Base-by-base conservation (phyloP, 352 stramenopile genomes). In the Globisporangium canariense region DNA sequence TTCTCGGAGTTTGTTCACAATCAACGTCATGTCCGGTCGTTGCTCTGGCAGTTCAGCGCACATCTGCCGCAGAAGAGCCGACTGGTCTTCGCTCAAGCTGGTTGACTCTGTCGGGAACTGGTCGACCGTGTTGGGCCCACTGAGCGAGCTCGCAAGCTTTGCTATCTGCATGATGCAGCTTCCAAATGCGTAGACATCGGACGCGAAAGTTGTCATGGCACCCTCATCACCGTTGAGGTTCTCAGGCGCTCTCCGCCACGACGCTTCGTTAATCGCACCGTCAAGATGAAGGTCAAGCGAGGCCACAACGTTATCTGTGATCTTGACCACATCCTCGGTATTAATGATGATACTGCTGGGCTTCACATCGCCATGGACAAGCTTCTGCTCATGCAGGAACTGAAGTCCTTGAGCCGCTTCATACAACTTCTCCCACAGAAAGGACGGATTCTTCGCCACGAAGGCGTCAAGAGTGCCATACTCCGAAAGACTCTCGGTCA, bases 181-280 rank as follows among this genome's bases (percentile, higher is more conserved):
- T 5, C 58, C 58, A 20, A 64, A 40, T 20, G 58, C 49, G 10
- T 49, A 58, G 32, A 58, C 14, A 16, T 64, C 58, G n/a, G 22
- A 46, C n/a, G 58, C 46, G 20, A 50, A 2, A 2, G 58, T 64
- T 14, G 36, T n/a, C 20, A 30, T 34, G n/a, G n/a, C 20, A 11
- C 14, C 4, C 20, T 50, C n/a, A 13, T 47, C 20, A 28, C 22
- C 22, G 16, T 36, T 3, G 32, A 47, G 28, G 22, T 34, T 41
- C 46, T 50, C 34, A 6, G 58, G 46, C 11, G 47, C 32, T 11
- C 46, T 58, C 13, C 22, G 25, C 14, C 22, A 22, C 46, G 36
- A 2, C 2, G 7, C 20, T 18, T 11, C 46, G 34, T 13, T 22
- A 3, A 47, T 25, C 36, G 14, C 6, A 14, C 14, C 14, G 34